Percentiles rank a stretch among this genome's conserved stretches.
Evolutionary conservation across 1,284 basidiomycete genomes (phyloP).

Genomic region (Ceratobasidium sp.): DNA sequence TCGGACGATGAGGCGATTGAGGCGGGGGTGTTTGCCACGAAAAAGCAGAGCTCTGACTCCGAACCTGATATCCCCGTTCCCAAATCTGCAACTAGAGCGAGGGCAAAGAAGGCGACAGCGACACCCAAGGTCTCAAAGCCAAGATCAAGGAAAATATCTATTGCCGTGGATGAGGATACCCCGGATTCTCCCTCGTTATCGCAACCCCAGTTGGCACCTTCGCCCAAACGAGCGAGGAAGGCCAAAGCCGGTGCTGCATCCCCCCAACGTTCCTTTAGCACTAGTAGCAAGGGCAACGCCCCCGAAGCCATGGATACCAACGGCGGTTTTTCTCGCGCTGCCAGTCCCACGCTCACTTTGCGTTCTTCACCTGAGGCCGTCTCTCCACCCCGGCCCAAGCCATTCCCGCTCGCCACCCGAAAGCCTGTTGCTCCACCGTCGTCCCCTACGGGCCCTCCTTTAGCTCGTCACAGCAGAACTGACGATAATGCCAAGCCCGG

Average conservation of each 20-base stretch:
- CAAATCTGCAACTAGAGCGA: conserved; percentile 27
- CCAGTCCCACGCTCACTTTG: conserved; percentile 50
- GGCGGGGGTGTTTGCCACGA: conserved; percentile 31
- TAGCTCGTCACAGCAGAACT: conserved; percentile 45
- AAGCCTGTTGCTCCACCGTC: conserved; percentile 33
- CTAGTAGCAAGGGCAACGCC: neutral
- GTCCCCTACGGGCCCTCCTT: conserved; percentile 6
- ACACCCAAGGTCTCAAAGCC: conserved; percentile 38
- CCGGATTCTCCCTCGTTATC: conserved; percentile 21
- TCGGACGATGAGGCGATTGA: conserved; percentile 44
- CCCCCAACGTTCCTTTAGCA: conserved; percentile 25
- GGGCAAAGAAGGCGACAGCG: conserved; percentile 25
- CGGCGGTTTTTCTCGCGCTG: conserved; percentile 58
- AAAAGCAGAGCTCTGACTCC: conserved; percentile 10
- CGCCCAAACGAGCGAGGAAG: conserved; percentile 28
- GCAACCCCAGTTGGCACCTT: conserved; percentile 26
- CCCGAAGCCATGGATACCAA: conserved; percentile 49
- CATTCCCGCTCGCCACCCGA: conserved; percentile 23
- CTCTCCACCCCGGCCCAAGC: conserved; percentile 22
- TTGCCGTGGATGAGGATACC: conserved; percentile 1
- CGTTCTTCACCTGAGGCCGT: conserved; percentile 25
- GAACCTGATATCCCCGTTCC: conserved; percentile 11
- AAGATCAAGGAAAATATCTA: conserved; percentile 47
- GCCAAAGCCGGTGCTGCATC: conserved; percentile 42
- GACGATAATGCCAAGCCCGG: conserved; percentile 60